Base-by-base conservation (phyloP, 2,329 filamentous ascomycete genomes). In the Aspergillus ochraceoroseus region DNA sequence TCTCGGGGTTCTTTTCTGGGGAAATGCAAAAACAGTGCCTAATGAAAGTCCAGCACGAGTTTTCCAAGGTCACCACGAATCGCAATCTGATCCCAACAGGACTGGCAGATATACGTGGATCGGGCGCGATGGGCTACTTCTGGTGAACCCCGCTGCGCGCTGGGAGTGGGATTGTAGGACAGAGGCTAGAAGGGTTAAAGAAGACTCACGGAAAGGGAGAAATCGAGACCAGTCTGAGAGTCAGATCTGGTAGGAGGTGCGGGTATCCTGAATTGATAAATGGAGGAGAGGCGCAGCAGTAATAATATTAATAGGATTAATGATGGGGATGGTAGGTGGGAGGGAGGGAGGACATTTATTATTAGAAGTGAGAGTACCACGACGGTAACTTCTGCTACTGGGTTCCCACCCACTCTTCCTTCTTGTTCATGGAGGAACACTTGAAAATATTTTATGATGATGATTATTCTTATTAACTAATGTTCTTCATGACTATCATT, bases 131-230 rank as follows among this genome's bases (percentile, higher is more conserved):
- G 36, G 19, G 36, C 38, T 26, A 27, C 32, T 43, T 27, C 27
- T 41, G 26, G 35, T 25, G 35, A 41, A 51, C 48, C 48, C 48
- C 46, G 43, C 46, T 41, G 48, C 39, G 34, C 39, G 28, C 39
- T 23, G 40, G 32, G 38, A 44, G 36, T 36, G 33, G 40, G 42
- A 42, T 26, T 23, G 18, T 25, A 19, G 29, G 14, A 20, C 35
- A 26, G 35, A 30, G 25, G 8, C n/a, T 36, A 14, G 25, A 38
- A 34, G 35, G 35, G 39, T 43, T 19, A 30, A 33, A 38, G 15
- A 20, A 25, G 27, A 51, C 48, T 51, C 47, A 51, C 48, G 36
- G 38, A 40, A 4, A 39, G 20, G 26, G 26, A 15, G 39, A 13
- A 22, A 5, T 22, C 5, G 20, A 22, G n/a, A 22, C 20, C 5